phyloP scores from a whole-genome alignment of 1,139 yeast species.

The Candida smagusa region DNA sequence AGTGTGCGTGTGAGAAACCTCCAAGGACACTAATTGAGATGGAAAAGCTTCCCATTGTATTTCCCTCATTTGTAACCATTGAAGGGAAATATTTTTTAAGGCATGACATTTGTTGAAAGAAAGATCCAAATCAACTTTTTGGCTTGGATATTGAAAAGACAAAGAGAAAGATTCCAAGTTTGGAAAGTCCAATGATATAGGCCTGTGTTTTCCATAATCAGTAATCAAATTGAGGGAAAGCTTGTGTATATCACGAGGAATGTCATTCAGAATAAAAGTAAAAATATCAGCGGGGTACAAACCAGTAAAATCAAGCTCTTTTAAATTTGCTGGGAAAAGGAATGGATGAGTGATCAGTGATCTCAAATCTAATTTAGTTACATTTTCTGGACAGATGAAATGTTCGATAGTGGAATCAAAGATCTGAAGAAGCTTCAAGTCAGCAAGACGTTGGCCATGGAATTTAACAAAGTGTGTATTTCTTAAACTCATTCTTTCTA shows the following conservation, averaged over 20 bases:
- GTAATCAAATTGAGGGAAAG: background rate
- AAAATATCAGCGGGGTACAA: background rate
- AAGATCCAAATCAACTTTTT: background rate
- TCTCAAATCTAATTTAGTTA: background rate
- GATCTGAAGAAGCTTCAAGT: background rate
- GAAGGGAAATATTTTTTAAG: background rate
- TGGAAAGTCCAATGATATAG: no score
- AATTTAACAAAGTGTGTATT: background rate
- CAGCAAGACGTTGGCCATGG: background rate
- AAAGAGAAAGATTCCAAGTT: no score
- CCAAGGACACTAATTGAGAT: background rate
- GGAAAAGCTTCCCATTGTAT: background rate
- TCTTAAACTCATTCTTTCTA: background rate
- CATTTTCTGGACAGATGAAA: background rate
- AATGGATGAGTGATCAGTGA: background rate
- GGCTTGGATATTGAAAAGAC: no score
- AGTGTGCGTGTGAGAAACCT: background rate
- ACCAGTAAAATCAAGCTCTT: background rate
- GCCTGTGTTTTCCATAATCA: no score
- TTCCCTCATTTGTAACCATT: background rate
- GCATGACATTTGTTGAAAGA: background rate
- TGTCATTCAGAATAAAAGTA: background rate
- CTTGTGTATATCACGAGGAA: background rate
- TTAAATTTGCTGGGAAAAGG: background rate
- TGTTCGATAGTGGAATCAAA: background rate